phyloP scores from a whole-genome alignment of 495 filamentous ascomycete species.

The Neurospora intermedia region DNA sequence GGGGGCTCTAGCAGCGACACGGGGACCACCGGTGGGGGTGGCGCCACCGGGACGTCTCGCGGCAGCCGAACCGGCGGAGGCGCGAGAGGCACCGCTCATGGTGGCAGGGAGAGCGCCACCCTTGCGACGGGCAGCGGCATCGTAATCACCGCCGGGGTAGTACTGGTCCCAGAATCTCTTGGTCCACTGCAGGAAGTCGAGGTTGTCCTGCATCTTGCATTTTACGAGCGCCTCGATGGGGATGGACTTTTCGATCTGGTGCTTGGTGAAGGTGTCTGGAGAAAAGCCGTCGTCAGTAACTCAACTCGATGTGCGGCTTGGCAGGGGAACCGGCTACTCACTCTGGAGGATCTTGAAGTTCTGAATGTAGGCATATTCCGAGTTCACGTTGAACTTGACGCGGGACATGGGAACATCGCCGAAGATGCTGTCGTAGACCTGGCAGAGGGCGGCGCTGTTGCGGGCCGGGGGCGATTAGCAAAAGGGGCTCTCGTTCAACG shows the following conservation, averaged over 20 bases:
- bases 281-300: not conserved
- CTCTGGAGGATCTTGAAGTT: conserved; percentile 97
- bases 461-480: not conserved
- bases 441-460: conserved; percentile 82
- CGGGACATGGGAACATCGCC: conserved; percentile 91
- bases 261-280: conserved; percentile 55
- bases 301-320: not conserved
- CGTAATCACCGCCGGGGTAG: conserved; percentile 93
- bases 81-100: conserved; percentile 29
- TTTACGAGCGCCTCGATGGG: conserved; percentile 83
- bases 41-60: conserved; percentile 48
- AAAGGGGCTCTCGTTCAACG: conserved; percentile 2
- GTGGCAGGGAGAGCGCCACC: conserved; percentile 51
- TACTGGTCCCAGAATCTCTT: conserved; percentile 98
- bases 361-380: conserved; percentile 92
- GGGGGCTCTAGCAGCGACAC: conserved; percentile 36
- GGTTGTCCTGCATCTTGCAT: conserved; percentile 99
- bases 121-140: conserved; percentile 76
- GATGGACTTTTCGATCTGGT: conserved; percentile 75
- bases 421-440: conserved; percentile 96
- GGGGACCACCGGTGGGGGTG: conserved; percentile 58
- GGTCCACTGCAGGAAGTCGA: conserved; percentile 95
- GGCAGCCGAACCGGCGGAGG: conserved; percentile 36
- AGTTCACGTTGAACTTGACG: conserved; percentile 96
- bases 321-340: conserved; percentile 34